Conservation (phyloP, 148 eudicot genomes). For the Spergularia bocconei region DNA sequence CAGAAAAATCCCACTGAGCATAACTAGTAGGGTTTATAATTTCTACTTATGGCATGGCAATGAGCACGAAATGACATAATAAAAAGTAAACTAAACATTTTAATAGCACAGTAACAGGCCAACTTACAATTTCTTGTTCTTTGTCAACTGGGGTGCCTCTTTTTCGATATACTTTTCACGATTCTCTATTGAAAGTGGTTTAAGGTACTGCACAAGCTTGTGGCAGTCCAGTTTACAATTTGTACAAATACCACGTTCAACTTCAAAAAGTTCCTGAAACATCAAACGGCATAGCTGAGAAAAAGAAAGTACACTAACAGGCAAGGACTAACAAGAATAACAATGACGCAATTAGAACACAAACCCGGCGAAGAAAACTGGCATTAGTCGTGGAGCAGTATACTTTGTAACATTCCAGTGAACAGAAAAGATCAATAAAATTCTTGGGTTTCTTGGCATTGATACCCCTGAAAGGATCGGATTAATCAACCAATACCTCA, state of each 20-base stretch:
- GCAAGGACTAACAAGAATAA: neutral
- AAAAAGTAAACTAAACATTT: neutral
- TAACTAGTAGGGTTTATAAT: neutral
- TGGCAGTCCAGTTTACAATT: slow-evolving; percentile 85
- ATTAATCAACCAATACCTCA: neutral
- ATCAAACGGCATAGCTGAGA: neutral
- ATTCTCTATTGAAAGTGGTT: slow-evolving; percentile 49
- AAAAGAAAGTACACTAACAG: slow-evolving; percentile 2
- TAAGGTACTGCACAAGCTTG: slow-evolving; percentile 68
- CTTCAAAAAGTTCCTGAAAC: slow-evolving; percentile 76
- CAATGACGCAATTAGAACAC: slow-evolving; percentile 21
- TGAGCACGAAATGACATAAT: neutral
- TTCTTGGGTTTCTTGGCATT: slow-evolving; percentile 73
- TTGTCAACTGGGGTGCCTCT: slow-evolving; percentile 68
- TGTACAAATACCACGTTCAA: slow-evolving; percentile 84
- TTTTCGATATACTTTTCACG: slow-evolving; percentile 58
- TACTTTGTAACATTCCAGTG: slow-evolving; percentile 67
- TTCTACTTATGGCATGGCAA: neutral
- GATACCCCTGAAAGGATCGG: slow-evolving; percentile 47
- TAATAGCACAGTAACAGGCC: neutral
- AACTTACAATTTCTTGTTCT: slow-evolving; percentile 62
- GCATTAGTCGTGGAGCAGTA: slow-evolving; percentile 76
- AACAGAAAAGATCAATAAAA: slow-evolving; percentile 87
- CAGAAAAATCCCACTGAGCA: neutral
- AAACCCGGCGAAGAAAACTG: slow-evolving; percentile 76